phyloP scores from a whole-genome alignment of 176 grass and related monocot genomes.

The Carex myosuroides region DNA sequence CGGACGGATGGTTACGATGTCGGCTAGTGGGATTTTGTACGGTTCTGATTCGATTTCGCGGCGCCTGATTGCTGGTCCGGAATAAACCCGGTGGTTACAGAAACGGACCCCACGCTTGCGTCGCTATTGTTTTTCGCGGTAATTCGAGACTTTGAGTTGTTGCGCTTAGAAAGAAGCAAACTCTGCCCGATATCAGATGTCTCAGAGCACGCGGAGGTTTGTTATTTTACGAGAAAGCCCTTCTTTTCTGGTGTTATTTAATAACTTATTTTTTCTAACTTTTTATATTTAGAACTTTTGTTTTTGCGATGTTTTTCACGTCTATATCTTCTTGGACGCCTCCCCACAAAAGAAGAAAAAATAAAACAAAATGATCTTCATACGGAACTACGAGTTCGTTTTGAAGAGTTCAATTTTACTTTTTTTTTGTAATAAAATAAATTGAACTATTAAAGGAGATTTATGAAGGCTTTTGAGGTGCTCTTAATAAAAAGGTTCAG shows the following conservation, averaged over 20 bases:
- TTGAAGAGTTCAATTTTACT: background rate
- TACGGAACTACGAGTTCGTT: background rate
- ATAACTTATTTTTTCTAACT: background rate
- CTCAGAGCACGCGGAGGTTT: background rate
- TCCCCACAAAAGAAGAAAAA: background rate
- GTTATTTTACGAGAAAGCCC: background rate
- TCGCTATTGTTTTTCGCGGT: background rate
- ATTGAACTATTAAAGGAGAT: background rate
- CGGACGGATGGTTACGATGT: background rate
- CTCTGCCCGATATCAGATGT: background rate
- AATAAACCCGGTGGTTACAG: background rate
- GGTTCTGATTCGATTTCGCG: background rate
- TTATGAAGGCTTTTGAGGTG: background rate
- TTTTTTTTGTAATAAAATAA: background rate
- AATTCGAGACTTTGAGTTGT: background rate
- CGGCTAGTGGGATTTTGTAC: background rate
- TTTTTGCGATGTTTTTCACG: background rate
- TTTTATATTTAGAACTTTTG: background rate
- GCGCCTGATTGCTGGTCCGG: background rate
- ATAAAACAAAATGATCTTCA: too few relatives aligned
- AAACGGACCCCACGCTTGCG: background rate
- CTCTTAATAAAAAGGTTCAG: background rate
- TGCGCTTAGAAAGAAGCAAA: constrained; percentile 3
- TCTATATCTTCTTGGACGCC: background rate
- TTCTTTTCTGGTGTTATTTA: background rate